Percentiles rank a stretch among this genome's conserved stretches.
These are phyloP conservation scores for Dactylellina sp. DNA, from an alignment of 2,329 filamentous ascomycete genomes.

Conservation along the genomic window DNA sequence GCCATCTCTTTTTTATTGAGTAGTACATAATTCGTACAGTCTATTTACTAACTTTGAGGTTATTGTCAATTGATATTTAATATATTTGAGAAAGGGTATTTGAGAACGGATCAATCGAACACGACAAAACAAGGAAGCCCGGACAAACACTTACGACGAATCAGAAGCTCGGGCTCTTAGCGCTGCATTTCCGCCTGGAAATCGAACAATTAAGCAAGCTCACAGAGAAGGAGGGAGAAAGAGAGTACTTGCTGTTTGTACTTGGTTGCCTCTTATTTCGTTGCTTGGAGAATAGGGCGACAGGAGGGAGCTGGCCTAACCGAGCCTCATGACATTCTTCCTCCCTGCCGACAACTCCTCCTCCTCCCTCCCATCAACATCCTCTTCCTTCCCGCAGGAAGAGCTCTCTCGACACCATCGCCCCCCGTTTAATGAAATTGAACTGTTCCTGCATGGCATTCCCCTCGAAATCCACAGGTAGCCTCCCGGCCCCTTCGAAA, in stretches of 20 bases:
- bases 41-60: no score
- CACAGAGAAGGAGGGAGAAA: slow-evolving; percentile 1
- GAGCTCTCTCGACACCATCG: slow-evolving; percentile 10
- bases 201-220: no score
- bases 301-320: slow-evolving; percentile 19
- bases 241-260: background rate
- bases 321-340: slow-evolving; percentile 54
- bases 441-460: slow-evolving; percentile 56
- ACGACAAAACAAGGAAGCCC: slow-evolving; percentile 13
- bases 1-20: no score
- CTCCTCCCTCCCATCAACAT: slow-evolving; percentile 21
- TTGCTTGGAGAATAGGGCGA: slow-evolving; percentile 1
- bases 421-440: slow-evolving; percentile 42
- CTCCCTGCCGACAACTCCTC: slow-evolving; percentile 20
- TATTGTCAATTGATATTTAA: no score
- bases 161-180: slow-evolving; percentile 6
- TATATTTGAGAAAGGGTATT: background rate
- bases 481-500: slow-evolving; percentile 51
- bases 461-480: slow-evolving; percentile 56
- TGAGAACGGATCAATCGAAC: background rate
- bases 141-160: slow-evolving; percentile 7
- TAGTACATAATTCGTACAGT: no score
- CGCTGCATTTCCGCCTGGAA: slow-evolving; percentile 10
- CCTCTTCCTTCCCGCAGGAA: slow-evolving; percentile 36
- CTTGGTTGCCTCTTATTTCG: background rate